Evolutionary conservation across 1,139 yeast species (phyloP), one percentile per base, ranked within the genome.

Genomic region (Nakaseomyces uthaithaninus): DNA sequence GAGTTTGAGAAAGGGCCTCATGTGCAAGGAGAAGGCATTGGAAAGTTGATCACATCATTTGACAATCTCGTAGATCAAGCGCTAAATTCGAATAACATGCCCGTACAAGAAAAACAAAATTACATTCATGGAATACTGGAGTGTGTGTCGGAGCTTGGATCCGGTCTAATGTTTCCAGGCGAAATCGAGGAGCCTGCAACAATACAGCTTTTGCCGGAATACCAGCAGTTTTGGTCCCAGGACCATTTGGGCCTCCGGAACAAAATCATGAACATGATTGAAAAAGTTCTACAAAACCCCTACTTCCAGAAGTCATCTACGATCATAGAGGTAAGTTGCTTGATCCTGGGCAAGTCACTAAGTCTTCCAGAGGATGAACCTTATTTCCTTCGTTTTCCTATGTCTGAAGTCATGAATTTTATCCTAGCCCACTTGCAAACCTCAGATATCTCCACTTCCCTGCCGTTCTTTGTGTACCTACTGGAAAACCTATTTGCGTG

Each of bases 101-200:
- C 43, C 22, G 48, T 50, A 4, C 41, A 44, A 17, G 34, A 47
- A 6, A 45, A 49, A 22, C 44, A 54, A 9, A 54, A 52, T 5
- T 77, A 77, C 46, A 53, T 72, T 3, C 49, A 67, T 3, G 77
- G 86, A 26, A 59, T 84, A 36, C 62, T 83, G 23, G 64, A 73
- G 8, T 82, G 87, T 54, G 59, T 85, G 0, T 69, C 69, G 16
- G 84, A 80, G 42, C 63, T 84, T 11, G 91, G 87, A 0, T 79
- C 76, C 43, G 86, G 89, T 0, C 62, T 81, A 49, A 69, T 71
- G 36, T 57, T 74, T 4, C 77, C 83, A 0, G 82, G 74, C 33
- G 85, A 78, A 19, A 52, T 64, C 7, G 60, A 55, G 9, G 62
- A 60, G 12, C 54, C 60, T 14, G 64, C 63, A 35, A 34, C 46